phyloP scores from a whole-genome alignment of 2,329 filamentous ascomycete genomes.

The Microsporum canis region DNA sequence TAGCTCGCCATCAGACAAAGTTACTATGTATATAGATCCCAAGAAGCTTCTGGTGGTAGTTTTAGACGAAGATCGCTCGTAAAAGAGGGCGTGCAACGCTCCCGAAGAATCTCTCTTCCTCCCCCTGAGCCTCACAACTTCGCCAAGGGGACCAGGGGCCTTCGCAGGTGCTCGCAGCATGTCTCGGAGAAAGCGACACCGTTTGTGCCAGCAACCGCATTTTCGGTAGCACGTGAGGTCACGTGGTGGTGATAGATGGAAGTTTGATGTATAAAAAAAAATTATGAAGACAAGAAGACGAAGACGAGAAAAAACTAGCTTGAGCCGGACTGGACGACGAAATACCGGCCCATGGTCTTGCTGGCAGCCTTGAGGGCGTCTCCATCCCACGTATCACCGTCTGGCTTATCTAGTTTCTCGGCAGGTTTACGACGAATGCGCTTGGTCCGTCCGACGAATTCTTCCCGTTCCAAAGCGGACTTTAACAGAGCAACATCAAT shows the following conservation, averaged over 20 bases:
- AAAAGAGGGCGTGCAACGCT: not conserved
- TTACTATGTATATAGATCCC: not conserved
- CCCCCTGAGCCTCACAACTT: not conserved
- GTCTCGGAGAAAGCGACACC: not conserved
- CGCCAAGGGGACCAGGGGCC: not conserved
- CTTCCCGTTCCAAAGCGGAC: constrained; percentile 31
- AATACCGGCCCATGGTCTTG: constrained; percentile 58
- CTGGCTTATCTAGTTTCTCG: constrained; percentile 24
- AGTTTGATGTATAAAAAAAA: not conserved
- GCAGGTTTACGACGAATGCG: constrained; percentile 37
- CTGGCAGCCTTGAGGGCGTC: constrained; percentile 57
- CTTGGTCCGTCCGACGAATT: constrained; percentile 30
- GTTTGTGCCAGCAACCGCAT: not conserved
- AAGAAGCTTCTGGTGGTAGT: not conserved
- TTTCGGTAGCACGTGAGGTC: not conserved
- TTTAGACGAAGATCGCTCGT: not conserved
- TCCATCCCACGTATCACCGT: constrained; percentile 51
- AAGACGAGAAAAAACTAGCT: not conserved
- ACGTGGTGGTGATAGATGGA: not conserved
- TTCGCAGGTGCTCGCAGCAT: not conserved
- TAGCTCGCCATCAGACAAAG: not conserved
- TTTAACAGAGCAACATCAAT: constrained; percentile 29
- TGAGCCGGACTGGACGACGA: constrained; percentile 52
- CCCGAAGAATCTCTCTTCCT: not conserved
- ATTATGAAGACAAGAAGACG: not conserved